Base-by-base conservation (phyloP, 768 basidiomycete genomes). In the Mycena kentingensis region DNA sequence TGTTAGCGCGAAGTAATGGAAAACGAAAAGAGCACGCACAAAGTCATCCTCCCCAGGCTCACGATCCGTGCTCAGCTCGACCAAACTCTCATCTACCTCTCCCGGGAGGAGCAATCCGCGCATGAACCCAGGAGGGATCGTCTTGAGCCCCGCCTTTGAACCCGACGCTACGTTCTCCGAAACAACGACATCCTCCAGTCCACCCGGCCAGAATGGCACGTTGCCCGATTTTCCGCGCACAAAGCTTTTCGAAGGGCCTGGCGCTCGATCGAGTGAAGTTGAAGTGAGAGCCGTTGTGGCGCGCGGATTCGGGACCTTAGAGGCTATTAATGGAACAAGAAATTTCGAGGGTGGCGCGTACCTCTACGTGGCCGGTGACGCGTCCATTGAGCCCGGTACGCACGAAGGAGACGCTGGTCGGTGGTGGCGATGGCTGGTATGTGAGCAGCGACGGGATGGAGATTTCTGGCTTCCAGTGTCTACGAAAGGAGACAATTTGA, bases 131-230 rank as follows among this genome's bases (percentile, higher is more conserved):
- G 95, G 95, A 18, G 93, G 85, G 47, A 93, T 70, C 8, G 81
- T 86, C 63, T 83, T 78, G 41, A 93, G 70, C 32, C 58, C 58
- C 26, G 13, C 78, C 78, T 49, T 77, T 79, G 11, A 66, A 62
- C 21, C 68, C 61, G 27, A 68, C 63, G 22, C 46, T 2, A 29
- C 11, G 39, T 29, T 52, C 18, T 21, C 36, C 15, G 58, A 52
- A 24, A 71, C 61, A 4, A 79, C 62, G 2, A 77, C 73, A 58
- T 87, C 85, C 36, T 92, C 93, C 10, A 98, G 73, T 2, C 97
- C 97, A 39, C 97, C 97, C 5, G 97, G 97, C 73, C 85, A 81
- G 70, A 98, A 98, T 1, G 97, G 97, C 8, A 95, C 83, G 70
- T 95, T 84, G 37, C 89, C 88, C 19, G 93, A 89, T 70, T 96